phyloP scores from a whole-genome alignment of 106 monocot species.

The Vanilla planifolia region DNA sequence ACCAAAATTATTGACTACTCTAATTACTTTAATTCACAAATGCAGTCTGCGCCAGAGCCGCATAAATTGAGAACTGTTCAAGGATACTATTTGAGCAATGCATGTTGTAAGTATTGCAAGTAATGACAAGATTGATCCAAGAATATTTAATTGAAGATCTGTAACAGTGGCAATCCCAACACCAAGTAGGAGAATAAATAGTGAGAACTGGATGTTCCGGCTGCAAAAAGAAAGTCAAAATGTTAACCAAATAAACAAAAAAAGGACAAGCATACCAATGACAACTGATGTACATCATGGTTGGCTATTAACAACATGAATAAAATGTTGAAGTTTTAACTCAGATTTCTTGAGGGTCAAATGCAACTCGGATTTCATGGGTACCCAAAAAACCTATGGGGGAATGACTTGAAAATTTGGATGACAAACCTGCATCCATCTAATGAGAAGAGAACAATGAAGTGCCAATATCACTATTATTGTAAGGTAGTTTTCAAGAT shows the following conservation, averaged over 20 bases:
- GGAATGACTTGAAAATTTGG: no score
- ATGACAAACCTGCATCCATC: no score
- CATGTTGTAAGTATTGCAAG: constrained; percentile 89
- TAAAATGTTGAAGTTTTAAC: no score
- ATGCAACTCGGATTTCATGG: no score
- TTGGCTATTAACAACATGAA: no score
- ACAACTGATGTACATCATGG: no score
- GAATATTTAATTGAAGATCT: constrained; percentile 82
- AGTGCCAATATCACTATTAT: no score
- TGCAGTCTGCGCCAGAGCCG: background rate
- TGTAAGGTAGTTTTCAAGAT: no score
- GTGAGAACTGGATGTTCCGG: constrained; percentile 72
- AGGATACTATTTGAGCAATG: constrained; percentile 98
- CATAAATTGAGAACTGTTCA: background rate
- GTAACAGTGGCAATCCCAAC: constrained; percentile 97
- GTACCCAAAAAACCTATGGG: no score
- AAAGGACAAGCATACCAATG: background rate
- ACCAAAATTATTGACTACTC: background rate
- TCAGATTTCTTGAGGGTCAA: no score
- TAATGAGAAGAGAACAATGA: no score
- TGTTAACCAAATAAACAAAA: background rate
- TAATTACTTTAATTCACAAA: background rate
- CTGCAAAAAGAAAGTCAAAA: constrained; percentile 32
- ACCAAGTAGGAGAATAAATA: constrained; percentile 80
- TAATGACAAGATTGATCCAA: constrained; percentile 77